Base-by-base conservation (phyloP, 2,329 filamentous ascomycete genomes). In the Pezicula carpinea region DNA sequence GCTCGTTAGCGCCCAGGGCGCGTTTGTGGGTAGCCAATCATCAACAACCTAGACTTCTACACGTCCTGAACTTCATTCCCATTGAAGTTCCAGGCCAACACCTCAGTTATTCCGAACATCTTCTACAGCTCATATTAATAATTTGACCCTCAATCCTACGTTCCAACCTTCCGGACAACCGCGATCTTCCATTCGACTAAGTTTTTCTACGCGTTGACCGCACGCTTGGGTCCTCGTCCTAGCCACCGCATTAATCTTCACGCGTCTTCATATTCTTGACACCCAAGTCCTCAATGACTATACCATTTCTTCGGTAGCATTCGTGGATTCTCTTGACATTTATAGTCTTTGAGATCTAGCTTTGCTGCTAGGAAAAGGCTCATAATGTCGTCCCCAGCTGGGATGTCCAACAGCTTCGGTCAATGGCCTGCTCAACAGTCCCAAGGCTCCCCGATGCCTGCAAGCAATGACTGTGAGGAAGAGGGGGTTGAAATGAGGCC, bases 401-500 rank as follows among this genome's bases (percentile, higher is more conserved):
- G 46, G 18, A 46, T 49, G 35, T 39, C 48, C 38, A 44, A 49
- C 42, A 42, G 46, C 26, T 39, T 41, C 33, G 39, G 44, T 34
- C 52, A 55, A 43, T 55, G 48, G 49, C 49, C 51, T 22, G 50
- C 51, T 43, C 33, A 45, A 39, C 42, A 54, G 40, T 18, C 50
- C 43, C 59, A 55, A 48, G 47, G 38, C 46, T 47, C 53, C 43
- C 44, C 49, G 31, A 42, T 43, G 38, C 47, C 46, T 46, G 39
- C 50, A 23, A 43, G 48, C 31, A 51, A 44, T 34, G 47, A 48
- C 22, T 44, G 41, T 32, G 72, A 72, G 44, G 72, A 74, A 41
- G 60, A 64, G 55, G 80, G 79, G 52, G 68, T 83, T 49, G 76
- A 80, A 62, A 18, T 60, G 18, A 55, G 52, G 39, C 53, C 53